Base-by-base conservation (phyloP, 1,284 basidiomycete genomes). In the Irpex rosettiformis region DNA sequence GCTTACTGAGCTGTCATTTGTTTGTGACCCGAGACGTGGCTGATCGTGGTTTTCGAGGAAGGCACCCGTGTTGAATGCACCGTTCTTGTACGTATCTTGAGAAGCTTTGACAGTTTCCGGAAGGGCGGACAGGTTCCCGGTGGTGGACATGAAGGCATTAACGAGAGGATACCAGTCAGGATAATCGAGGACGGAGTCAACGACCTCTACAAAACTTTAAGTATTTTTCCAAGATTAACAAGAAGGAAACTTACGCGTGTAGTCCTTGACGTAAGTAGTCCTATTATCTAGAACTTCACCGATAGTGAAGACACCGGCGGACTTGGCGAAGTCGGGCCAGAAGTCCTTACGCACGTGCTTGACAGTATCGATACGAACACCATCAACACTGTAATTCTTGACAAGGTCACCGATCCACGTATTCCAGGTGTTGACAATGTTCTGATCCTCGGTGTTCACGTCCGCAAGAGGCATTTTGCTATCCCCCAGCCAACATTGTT, bases 31-130 rank as follows among this genome's bases (percentile, higher is more conserved):
- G 84, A 88, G 93, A 52, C 91, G 81, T 2, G 90, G 84, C 21
- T 90, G 63, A 69, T 93, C 91, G 65, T 93, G 91, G 72, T 93
- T 93, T 72, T 93, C 91, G 30, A 94, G 72, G 73, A 94, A 94
- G 65, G 91, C 92, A 2, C 89, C 91, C 27, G 59, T 59, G 58
- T 60, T 60, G 56, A 67, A 66, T 51, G 65, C 64, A 21, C 73
- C 71, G 52, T 67, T 71, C 57, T 78, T 77, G 69, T 85, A 88
- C 54, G 80, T 75, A 27, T 72, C 64, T 66, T 85, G 81, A 2
- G 81, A 79, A 47, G 81, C 72, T 45, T 75, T 65, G 43, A 90
- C 79, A 33, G 81, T 76, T 22, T 81, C 73, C 1, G 79, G 77
- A 56, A 93, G 71, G 0, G 76, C 79, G 11, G 82, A 79, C 65